phyloP scores from a whole-genome alignment of 1,284 basidiomycete species.

The Cryptococcus neoformans region DNA sequence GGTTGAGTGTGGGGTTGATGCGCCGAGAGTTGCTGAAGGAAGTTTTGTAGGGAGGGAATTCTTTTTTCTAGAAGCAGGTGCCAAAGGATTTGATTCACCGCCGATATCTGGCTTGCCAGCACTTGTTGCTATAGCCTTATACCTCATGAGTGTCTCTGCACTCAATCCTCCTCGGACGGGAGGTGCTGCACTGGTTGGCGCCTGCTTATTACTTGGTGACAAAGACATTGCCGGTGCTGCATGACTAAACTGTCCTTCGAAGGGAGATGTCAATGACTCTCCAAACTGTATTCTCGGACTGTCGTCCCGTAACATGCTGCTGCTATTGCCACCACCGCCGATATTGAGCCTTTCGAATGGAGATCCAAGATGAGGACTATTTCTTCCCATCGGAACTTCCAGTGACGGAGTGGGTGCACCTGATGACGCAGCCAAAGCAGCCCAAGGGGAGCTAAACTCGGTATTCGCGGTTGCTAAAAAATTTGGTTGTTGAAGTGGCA shows the following conservation, averaged over 20 bases:
- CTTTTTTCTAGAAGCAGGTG: conserved; percentile 17
- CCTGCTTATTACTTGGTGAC: too few relatives aligned
- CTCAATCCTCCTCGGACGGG: conserved; percentile 10
- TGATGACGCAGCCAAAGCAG: conserved; percentile 39
- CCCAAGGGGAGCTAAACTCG: conserved; percentile 39
- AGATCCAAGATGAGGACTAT: conserved; percentile 44
- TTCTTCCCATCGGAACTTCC: conserved; percentile 31
- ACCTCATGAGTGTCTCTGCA: conserved; percentile 16
- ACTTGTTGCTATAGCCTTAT: conserved; percentile 16
- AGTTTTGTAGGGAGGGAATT: conserved; percentile 23
- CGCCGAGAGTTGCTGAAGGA: not conserved
- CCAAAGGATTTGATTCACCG: conserved; percentile 3
- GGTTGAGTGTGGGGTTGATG: conserved; percentile 3
- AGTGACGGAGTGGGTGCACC: conserved; percentile 49
- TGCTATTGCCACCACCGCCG: conserved; percentile 10
- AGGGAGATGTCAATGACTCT: too few relatives aligned
- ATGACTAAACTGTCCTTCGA: too few relatives aligned
- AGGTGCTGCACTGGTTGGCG: not conserved
- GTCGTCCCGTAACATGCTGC: not conserved
- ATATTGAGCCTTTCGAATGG: conserved; percentile 48
- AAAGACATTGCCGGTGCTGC: too few relatives aligned
- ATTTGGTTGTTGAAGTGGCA: conserved; percentile 1
- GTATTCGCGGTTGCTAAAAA: too few relatives aligned
- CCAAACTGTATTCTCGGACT: not conserved
- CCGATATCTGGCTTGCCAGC: conserved; percentile 4